A percentile compares a stretch with the other conserved stretches of the same genome.
Evolutionary conservation across 2,329 filamentous ascomycete species (phyloP).

Genomic region (Cladosporium austrohemisphaericum): DNA sequence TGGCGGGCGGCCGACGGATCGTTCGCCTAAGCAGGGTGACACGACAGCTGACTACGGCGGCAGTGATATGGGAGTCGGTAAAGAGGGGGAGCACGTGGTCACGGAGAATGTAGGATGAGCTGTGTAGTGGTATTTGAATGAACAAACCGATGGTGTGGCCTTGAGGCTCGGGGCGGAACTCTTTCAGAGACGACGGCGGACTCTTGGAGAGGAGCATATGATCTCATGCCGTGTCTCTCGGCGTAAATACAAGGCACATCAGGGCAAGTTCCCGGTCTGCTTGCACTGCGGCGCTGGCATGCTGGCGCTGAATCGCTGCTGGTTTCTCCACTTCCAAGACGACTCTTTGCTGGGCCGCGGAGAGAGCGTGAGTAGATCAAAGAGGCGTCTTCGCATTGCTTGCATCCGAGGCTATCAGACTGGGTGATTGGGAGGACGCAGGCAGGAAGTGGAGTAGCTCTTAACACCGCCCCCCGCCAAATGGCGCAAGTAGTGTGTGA

Average conservation of each 20-base stretch:
- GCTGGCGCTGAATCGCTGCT: background rate
- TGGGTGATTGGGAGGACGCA: background rate
- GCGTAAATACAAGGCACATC: background rate
- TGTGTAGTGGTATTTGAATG: constrained; percentile 2
- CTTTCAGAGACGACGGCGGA: background rate
- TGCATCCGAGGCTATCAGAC: background rate
- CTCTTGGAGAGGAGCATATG: constrained; percentile 7
- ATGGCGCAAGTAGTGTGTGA: background rate
- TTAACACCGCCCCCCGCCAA: background rate
- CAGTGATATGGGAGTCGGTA: background rate
- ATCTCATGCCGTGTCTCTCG: constrained; percentile 15
- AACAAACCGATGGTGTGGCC: background rate
- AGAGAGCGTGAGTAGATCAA: too few relatives aligned
- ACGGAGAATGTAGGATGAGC: background rate
- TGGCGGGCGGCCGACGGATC: constrained; percentile 9
- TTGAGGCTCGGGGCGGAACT: constrained; percentile 1
- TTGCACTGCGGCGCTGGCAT: background rate
- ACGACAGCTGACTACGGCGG: too few relatives aligned
- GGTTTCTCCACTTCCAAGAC: constrained; percentile 11
- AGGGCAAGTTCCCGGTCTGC: background rate
- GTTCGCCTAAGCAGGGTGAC: constrained; percentile 12
- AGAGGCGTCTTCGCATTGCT: too few relatives aligned
- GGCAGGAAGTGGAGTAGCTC: constrained; percentile 1
- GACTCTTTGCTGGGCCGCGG: background rate
- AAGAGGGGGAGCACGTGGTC: constrained; percentile 1